Percentiles rank a stretch among this genome's conserved stretches.
Conservation (phyloP, 1,284 basidiomycete genomes). For the Apiotrichum porosum region DNA sequence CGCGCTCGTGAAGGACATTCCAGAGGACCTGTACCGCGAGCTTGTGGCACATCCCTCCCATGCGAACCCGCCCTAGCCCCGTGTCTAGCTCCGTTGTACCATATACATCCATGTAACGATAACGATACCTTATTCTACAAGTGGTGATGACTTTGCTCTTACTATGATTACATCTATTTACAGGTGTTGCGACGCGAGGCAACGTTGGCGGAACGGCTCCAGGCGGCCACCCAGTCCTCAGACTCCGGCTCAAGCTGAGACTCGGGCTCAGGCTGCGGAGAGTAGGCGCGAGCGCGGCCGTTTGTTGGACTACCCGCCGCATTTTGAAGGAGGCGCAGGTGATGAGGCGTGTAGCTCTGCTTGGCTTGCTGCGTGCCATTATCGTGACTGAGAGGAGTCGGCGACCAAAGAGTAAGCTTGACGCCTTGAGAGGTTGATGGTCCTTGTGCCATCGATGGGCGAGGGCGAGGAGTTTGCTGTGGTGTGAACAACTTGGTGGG, state of each 20-base stretch:
- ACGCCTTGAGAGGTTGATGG: no score
- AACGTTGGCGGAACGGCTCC: slow-evolving; percentile 1
- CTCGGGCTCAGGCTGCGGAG: no score
- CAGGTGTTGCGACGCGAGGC: not conserved
- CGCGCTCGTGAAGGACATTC: slow-evolving; percentile 84
- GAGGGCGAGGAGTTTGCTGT: not conserved
- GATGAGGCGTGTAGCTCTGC: no score
- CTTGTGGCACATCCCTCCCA: slow-evolving; percentile 70
- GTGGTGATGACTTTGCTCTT: no score
- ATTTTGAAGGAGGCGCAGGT: no score
- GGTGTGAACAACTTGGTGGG: not conserved
- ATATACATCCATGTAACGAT: not conserved
- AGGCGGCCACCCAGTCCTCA: slow-evolving; percentile 1
- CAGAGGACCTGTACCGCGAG: slow-evolving; percentile 81
- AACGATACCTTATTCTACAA: no score
- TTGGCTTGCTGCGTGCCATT: not conserved
- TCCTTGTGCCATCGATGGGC: no score
- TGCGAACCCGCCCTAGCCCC: not conserved
- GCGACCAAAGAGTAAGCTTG: slow-evolving; percentile 8
- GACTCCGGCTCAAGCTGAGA: not conserved
- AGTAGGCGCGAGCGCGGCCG: no score
- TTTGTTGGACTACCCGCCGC: no score
- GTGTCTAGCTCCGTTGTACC: not conserved
- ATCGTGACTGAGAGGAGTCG: not conserved
- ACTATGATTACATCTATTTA: slow-evolving; percentile 1